Base-by-base conservation (phyloP, 495 filamentous ascomycete genomes). In the Penicillium canescens region DNA sequence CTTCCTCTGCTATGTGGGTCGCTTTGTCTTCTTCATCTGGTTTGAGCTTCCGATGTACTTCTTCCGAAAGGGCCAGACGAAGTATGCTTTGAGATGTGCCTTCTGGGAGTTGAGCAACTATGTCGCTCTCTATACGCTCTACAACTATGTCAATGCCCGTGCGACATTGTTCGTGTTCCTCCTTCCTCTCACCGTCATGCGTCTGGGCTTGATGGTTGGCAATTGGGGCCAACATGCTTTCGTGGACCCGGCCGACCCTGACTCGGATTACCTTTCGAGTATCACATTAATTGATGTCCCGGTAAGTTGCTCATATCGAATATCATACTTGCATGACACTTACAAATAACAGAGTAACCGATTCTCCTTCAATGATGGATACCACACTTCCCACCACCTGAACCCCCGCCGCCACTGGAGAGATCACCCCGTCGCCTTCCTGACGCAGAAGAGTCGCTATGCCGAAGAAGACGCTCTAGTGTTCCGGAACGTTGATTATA, bases 141-240 rank as follows among this genome's bases (percentile, higher is more conserved):
- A 75, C 37, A 64, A 68, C 52, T 66, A 73, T 55, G 68, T 67
- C 47, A 79, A 79, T 50, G 63, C 77, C 42, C 70, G 71, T 1
- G 76, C 87, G 1, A 81, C 83, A 2, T 45, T 80, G 10, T 88
- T 83, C 49, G 81, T 81, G 6, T 73, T 88, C 33, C 48, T 89
- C 1, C 62, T 89, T 0, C 87, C 87, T 3, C 73, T 88, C 4
- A 46, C 77, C 7, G 60, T 80, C 14, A 74, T 90, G 64, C 79
- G 86, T 3, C 56, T 84, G 16, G 87, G 82, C 2, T 57, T 90
- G 37, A 89, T 89, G 86, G 75, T 86, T 10, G 87, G 87, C 1
- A 90, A 90, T 60, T 90, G 85, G 84, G 87, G 84, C 21, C 87
- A 90, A 53, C 87, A 90, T 62, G 86, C 86, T 6, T 78, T 90